Evolutionary conservation across 2,329 filamentous ascomycete genomes (phyloP).

Genomic region (Sarocladium oryzae): DNA sequence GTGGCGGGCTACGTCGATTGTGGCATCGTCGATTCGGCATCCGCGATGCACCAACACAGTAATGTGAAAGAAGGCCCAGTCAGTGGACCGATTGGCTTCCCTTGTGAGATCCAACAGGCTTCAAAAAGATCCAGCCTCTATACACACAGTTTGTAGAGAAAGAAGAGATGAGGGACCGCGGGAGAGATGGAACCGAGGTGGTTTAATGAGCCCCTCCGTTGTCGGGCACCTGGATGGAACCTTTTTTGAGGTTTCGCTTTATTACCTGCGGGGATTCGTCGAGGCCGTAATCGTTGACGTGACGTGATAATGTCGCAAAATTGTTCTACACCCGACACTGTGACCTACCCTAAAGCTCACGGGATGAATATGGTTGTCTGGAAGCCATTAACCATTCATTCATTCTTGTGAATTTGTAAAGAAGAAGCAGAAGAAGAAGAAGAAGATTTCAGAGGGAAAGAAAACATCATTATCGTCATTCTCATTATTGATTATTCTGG

Average conservation of each 20-base stretch:
- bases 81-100: not conserved
- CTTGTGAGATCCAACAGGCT: not conserved
- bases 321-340: not conserved
- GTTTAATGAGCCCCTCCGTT: not conserved
- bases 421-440: too few relatives aligned
- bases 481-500: too few relatives aligned
- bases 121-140: too few relatives aligned
- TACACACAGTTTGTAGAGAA: too few relatives aligned
- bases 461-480: too few relatives aligned
- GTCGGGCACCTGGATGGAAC: conserved; percentile 7
- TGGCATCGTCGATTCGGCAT: not conserved
- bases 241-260: not conserved
- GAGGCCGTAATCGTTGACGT: not conserved
- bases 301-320: conserved; percentile 6
- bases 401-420: too few relatives aligned
- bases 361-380: too few relatives aligned
- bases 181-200: not conserved
- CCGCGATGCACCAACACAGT: not conserved
- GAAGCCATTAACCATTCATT: too few relatives aligned
- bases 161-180: too few relatives aligned
- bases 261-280: not conserved
- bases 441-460: too few relatives aligned
- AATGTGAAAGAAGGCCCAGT: too few relatives aligned
- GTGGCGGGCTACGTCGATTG: conserved; percentile 11
- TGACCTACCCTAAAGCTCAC: not conserved